Percentiles rank a stretch among this genome's conserved stretches.
These are phyloP conservation scores for Heterobasidion occidentale DNA, from an alignment of 1,284 basidiomycete genomes.

Conservation along the genomic window DNA sequence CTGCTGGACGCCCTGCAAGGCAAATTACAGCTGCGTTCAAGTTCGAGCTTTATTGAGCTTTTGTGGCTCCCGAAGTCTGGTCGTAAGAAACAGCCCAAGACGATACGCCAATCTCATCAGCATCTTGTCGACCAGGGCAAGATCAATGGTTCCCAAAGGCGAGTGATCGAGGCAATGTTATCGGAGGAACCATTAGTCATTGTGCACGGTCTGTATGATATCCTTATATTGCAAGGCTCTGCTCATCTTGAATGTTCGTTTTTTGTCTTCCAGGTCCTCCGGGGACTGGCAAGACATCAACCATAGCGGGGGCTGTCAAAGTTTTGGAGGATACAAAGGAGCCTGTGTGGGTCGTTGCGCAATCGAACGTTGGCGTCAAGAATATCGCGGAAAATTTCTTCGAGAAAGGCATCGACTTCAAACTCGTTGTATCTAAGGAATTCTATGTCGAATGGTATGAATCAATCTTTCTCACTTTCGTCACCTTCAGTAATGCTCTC, in stretches of 20 bases:
- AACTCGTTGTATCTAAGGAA: slow-evolving; percentile 39
- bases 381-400: slow-evolving; percentile 35
- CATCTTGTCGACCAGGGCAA: background rate
- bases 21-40: slow-evolving; percentile 2
- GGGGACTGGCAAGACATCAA: slow-evolving; percentile 26
- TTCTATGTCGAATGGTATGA: slow-evolving; percentile 40
- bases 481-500: background rate
- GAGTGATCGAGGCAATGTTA: background rate
- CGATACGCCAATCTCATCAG: background rate
- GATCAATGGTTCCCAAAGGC: background rate
- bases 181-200: slow-evolving; percentile 5
- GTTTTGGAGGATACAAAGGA: slow-evolving; percentile 5
- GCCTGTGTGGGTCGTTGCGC: slow-evolving; percentile 21
- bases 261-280: slow-evolving; percentile 17
- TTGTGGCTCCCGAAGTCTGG: slow-evolving; percentile 2
- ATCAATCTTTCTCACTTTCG: too few relatives aligned
- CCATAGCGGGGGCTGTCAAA: slow-evolving; percentile 19
- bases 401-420: slow-evolving; percentile 30
- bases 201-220: slow-evolving; percentile 5
- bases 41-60: slow-evolving; percentile 1
- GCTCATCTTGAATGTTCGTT: background rate
- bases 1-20: slow-evolving; percentile 19
- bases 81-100: background rate
- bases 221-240: background rate
- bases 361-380: slow-evolving; percentile 37